These are phyloP conservation scores for Mortierella hygrophila DNA, from an alignment of 192 early-diverging fungal genomes.

Conservation along the genomic window DNA sequence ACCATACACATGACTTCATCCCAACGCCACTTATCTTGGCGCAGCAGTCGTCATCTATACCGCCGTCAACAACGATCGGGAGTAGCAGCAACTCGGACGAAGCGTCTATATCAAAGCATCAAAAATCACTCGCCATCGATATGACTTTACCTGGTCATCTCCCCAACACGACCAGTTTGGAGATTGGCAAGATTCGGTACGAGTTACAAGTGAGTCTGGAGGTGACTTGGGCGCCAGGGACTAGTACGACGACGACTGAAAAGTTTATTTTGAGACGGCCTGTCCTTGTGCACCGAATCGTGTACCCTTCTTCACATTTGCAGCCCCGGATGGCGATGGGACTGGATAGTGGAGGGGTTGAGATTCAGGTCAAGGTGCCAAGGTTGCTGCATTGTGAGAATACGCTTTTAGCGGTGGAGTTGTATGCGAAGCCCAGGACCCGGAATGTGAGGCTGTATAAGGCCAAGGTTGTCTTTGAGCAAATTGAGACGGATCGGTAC, in stretches of 20 bases:
- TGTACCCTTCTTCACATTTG: constrained; percentile 41
- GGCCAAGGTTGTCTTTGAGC: constrained; percentile 52
- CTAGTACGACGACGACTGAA: constrained; percentile 21
- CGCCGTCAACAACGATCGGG: neutral
- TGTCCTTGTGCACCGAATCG: constrained; percentile 39
- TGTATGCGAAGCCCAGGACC: constrained; percentile 46
- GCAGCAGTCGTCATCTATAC: neutral
- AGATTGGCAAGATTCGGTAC: constrained; percentile 48
- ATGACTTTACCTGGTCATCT: constrained; percentile 43
- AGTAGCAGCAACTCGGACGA: neutral
- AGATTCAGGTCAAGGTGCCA: constrained; percentile 51
- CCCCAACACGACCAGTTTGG: constrained; percentile 31
- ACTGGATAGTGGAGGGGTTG: constrained; percentile 46
- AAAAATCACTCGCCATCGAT: constrained; percentile 48
- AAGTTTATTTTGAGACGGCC: constrained; percentile 31
- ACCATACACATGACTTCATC: constrained; percentile 50
- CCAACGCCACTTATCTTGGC: constrained; percentile 37
- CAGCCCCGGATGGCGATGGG: constrained; percentile 38
- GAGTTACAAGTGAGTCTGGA: constrained; percentile 52
- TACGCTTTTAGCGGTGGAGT: constrained; percentile 40
- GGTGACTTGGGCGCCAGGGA: constrained; percentile 26
- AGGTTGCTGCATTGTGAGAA: constrained; percentile 47
- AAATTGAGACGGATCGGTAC: constrained; percentile 54
- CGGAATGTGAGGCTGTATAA: constrained; percentile 44
- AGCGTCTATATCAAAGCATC: neutral